phyloP scores from a whole-genome alignment of 176 grass and related monocot genomes.

The Avena eriantha region DNA sequence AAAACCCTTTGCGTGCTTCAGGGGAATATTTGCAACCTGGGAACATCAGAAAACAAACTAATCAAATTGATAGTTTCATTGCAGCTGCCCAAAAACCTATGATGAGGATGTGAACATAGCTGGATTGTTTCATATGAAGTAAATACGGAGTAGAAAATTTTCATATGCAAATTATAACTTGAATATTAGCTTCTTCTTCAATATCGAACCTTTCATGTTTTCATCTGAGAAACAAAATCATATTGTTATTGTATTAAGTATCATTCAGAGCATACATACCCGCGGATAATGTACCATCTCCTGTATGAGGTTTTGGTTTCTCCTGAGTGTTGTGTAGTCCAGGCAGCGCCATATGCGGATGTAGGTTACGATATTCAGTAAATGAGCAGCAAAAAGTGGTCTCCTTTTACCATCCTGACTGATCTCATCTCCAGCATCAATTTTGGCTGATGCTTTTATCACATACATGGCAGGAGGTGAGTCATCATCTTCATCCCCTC shows the following conservation, averaged over 20 bases:
- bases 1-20: not conserved
- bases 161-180: not conserved
- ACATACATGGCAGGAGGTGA: slow-evolving; percentile 41
- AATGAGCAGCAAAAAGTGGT: slow-evolving; percentile 53
- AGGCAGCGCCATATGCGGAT: slow-evolving; percentile 58
- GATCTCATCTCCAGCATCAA: slow-evolving; percentile 34
- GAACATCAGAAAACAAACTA: slow-evolving; percentile 37
- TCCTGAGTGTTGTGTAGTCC: slow-evolving; percentile 16
- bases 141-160: not conserved
- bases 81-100: slow-evolving; percentile 16
- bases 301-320: slow-evolving; percentile 43
- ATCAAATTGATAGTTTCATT: slow-evolving; percentile 11
- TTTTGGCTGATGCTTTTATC: slow-evolving; percentile 41
- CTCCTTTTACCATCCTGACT: not conserved
- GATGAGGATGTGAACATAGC: slow-evolving; percentile 15
- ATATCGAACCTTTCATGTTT: slow-evolving; percentile 17
- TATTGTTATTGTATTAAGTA: not conserved
- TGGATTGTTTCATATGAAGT: slow-evolving; percentile 8
- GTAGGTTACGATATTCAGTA: slow-evolving; percentile 66
- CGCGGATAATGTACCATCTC: slow-evolving; percentile 29
- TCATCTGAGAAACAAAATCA: not conserved
- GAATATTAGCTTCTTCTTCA: slow-evolving; percentile 14
- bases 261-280: slow-evolving; percentile 47
- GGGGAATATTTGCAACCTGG: slow-evolving; percentile 34
- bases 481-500: slow-evolving; percentile 45